Conservation (phyloP, 2,329 filamentous ascomycete species). For the Colletotrichum lentis region DNA sequence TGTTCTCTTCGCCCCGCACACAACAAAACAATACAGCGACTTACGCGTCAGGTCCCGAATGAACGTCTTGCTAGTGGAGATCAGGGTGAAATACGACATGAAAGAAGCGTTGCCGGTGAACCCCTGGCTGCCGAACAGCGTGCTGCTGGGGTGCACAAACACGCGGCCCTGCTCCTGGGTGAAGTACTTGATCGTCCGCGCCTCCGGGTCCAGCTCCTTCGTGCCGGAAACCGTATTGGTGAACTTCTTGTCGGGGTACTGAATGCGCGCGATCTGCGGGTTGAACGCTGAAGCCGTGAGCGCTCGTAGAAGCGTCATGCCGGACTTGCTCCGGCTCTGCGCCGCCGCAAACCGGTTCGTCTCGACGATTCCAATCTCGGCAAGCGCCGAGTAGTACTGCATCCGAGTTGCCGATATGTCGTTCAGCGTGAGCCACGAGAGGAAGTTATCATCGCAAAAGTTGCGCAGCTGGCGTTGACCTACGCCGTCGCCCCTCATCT, state of each 20-base stretch:
- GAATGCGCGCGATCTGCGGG: constrained; percentile 90
- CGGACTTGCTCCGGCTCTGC: constrained; percentile 45
- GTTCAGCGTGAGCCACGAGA: constrained; percentile 81
- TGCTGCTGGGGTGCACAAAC: constrained; percentile 91
- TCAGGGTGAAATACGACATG: constrained; percentile 89
- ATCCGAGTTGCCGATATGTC: constrained; percentile 88
- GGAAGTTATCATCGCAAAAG: constrained; percentile 87
- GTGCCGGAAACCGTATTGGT: constrained; percentile 85
- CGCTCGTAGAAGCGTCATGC: constrained; percentile 67
- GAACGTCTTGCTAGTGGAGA: constrained; percentile 91
- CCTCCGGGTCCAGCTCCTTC: constrained; percentile 92
- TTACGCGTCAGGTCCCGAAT: constrained; percentile 87
- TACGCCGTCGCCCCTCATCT: constrained; percentile 65
- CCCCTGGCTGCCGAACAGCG: constrained; percentile 81
- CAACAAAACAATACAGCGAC: constrained; percentile 46
- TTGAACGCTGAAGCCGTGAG: constrained; percentile 77
- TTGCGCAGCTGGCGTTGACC: constrained; percentile 70
- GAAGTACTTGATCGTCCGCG: constrained; percentile 90
- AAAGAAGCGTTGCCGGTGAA: constrained; percentile 81
- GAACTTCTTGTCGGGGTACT: constrained; percentile 96
- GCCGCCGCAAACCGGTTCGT: constrained; percentile 41
- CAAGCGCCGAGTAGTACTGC: constrained; percentile 86
- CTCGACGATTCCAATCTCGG: constrained; percentile 82
- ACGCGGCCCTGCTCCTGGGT: constrained; percentile 85
- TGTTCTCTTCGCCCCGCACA: background rate